Base-by-base conservation (phyloP, 2,329 filamentous ascomycete species). In the Ceratocystis smalleyi region DNA sequence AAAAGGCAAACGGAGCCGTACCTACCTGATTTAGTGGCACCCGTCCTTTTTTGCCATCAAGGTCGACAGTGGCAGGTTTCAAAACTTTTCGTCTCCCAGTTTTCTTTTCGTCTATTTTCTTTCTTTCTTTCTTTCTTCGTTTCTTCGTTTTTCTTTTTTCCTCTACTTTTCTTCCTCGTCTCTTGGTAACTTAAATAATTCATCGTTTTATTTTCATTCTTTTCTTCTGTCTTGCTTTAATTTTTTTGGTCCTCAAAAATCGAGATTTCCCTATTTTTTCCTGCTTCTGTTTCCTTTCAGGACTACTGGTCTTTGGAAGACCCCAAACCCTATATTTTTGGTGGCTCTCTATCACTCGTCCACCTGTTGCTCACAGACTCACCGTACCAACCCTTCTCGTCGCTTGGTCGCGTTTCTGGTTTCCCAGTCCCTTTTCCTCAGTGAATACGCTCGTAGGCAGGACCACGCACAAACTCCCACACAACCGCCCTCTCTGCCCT, bases 261-360 rank as follows among this genome's bases (percentile, higher is more conserved):
- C 60, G 19, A 19, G 17, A 10, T 49, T 15, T 12, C 35, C 51
- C 19, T 49, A 24, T 17, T 15, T 32, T 27, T 43, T 60, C 27
- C 30, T 54, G 32, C 40, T 19, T 49, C 30, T 4, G n/a, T 19
- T 47, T 19, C 51, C 19, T 15, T 40, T 22, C 22, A 32, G n/a
- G n/a, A 12, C 19, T 15, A 32, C 62, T 32, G n/a, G 17, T 59
- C 54, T 19, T 55, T 35, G 24, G 22, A 22, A 49, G n/a, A 19
- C 19, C 24, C 54, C 54, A 32, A 57, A 57, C 54, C 54, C 54
- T 57, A 57, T 57, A 57, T 57, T 57, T 40, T 12, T 57, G 54
- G 15, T 30, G 27, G 12, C 27, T 57, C 27, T n/a, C 27, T 10
- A 6, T 17, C 49, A 22, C 49, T 6, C 49, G 19, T 22, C 5